Evolutionary conservation across 1,139 yeast species (phyloP), one percentile per base, ranked within the genome.

Genomic region (Hyphopichia wangnamkhiaoensis): DNA sequence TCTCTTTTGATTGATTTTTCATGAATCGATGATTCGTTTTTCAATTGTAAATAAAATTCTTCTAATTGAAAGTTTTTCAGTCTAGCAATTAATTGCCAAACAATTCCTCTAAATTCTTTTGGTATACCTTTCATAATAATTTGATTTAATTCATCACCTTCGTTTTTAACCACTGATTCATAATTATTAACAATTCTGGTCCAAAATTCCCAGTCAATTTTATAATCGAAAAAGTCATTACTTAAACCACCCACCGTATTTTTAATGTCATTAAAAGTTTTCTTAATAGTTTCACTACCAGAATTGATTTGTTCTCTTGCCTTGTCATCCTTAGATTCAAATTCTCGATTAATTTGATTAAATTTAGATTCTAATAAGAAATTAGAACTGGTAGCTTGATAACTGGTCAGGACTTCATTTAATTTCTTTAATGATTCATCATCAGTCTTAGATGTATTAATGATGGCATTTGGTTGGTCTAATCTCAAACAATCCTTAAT

Each of bases 11-110:
- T 93, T 15, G 82, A 82, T 51, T 82, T 80, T 47, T 86, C 95
- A 59, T 82, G 91, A 8, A 80, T 74, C 13, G 89, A 80, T 4
- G 74, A 65, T 39, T 77, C 71, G 28, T 63, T 68, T 35, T 68
- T 63, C 44, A 83, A 68, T 34, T 80, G 75, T 25, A 74, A 65
- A 46, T 79, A 78, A 50, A 80, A 80, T 48, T 85, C 93, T 57
- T 89, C 94, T 51, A 89, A 73, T 37, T 80, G 76, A 30, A 76
- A 65, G 33, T 85, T 81, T 54, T 89, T 90, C 10, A 95, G 84
- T 46, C 81, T 80, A n/a, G 96, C 76, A 39, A 90, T 84, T 38
- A 88, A 68, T 61, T 91, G 97, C 98, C 98, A 93, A 18, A 91
- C 76, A 45, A 90, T 81, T 1, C 96, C 96, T 46, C 98, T 72